Percentiles rank a stretch among this genome's conserved stretches.
These are phyloP conservation scores for Nitzschia palea DNA, from an alignment of 108 stramenopile species.

Conservation along the genomic window DNA sequence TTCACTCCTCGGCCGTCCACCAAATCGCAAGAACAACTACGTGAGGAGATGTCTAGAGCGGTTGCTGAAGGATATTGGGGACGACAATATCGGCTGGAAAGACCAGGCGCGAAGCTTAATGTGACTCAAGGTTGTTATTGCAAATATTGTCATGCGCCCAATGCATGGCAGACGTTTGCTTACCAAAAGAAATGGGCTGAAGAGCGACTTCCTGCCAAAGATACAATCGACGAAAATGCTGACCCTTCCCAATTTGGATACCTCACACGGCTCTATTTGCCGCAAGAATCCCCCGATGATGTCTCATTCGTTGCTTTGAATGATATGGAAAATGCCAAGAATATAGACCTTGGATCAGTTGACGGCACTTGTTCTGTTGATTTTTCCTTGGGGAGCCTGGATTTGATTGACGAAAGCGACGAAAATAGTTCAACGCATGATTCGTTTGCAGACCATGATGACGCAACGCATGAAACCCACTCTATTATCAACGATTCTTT, in stretches of 20 bases:
- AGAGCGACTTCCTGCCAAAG: slow-evolving; percentile 1
- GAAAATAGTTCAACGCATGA: no score
- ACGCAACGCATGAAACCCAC: no score
- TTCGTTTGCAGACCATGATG: no score
- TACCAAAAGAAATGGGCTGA: slow-evolving; percentile 31
- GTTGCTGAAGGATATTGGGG: slow-evolving; percentile 31
- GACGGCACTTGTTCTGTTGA: slow-evolving; percentile 12
- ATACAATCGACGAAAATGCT: not conserved
- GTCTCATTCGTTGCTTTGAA: slow-evolving; percentile 1
- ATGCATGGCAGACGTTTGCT: slow-evolving; percentile 23
- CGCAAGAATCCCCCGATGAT: slow-evolving; percentile 7
- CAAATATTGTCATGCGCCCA: slow-evolving; percentile 23
- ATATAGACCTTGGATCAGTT: not conserved
- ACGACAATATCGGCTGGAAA: slow-evolving; percentile 26
- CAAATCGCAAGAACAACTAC: slow-evolving; percentile 1
- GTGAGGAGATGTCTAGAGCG: slow-evolving; percentile 12
- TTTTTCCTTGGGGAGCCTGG: slow-evolving; percentile 4
- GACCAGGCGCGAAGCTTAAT: slow-evolving; percentile 15
- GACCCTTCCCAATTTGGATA: slow-evolving; percentile 5
- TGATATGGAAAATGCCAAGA: not conserved
- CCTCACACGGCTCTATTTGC: not conserved
- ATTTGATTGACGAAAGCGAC: slow-evolving; percentile 9
- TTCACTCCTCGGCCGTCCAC: not conserved
- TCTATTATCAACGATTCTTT: no score
- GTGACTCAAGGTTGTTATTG: slow-evolving; percentile 20